Conservation (phyloP, 371 early-diverging fungal genomes). For the Mucor mucedo region DNA sequence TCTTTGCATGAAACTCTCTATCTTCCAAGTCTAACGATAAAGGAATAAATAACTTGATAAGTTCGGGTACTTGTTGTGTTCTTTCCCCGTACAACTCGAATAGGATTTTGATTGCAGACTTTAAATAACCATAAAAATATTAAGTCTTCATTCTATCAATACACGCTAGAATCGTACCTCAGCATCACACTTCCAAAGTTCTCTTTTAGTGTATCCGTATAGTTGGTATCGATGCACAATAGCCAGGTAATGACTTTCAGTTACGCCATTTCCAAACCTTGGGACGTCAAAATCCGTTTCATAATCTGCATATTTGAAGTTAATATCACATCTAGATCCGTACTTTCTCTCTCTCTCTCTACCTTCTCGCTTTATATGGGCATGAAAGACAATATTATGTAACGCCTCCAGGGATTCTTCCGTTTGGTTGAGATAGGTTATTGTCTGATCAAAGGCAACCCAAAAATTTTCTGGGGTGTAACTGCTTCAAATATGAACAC, state of each 20-base stretch:
- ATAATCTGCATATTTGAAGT: constrained; percentile 14
- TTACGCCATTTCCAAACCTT: constrained; percentile 25
- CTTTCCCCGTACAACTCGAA: background rate
- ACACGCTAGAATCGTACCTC: background rate
- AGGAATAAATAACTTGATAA: background rate
- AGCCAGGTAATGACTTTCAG: background rate
- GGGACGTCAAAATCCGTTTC: constrained; percentile 27
- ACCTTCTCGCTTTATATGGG: constrained; percentile 6
- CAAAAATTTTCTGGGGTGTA: background rate
- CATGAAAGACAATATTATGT: constrained; percentile 28
- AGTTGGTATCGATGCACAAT: background rate
- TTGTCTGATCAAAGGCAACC: background rate
- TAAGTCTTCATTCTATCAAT: background rate
- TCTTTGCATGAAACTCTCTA: background rate
- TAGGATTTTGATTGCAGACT: background rate
- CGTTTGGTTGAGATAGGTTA: background rate
- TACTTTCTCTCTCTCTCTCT: background rate
- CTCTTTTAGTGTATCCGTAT: background rate
- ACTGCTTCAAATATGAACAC: background rate
- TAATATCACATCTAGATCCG: background rate
- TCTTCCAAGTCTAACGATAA: background rate
- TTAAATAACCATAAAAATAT: background rate
- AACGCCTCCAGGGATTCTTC: constrained; percentile 12
- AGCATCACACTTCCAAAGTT: constrained; percentile 4
- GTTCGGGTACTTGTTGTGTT: background rate